Evolutionary conservation across 208 protist genomes (phyloP), one percentile per base, ranked within the genome.

Genomic region (Phytomonas francai): DNA sequence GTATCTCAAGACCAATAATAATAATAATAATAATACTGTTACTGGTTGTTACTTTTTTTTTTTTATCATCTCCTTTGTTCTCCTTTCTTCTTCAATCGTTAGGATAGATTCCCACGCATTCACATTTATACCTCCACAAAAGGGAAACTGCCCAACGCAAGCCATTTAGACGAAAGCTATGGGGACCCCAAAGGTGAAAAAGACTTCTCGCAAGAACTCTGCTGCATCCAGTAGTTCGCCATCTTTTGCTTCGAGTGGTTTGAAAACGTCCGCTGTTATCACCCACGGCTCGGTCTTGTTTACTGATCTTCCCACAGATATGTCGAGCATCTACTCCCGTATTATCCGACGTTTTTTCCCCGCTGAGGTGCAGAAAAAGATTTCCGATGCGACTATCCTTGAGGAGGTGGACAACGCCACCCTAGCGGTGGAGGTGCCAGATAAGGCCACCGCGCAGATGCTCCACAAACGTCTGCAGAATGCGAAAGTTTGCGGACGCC

Each of bases 401-500:
- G 83, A 88, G 67, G 84, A 94, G 71, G 70, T 80, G 4, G 85
- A 84, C 69, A 81, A 80, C 34, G 88, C 88, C 5, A 94, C 85
- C 29, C 64, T 94, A 11, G 83, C 76, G 9, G 79, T 91, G 36
- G 82, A 89, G 68, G 85, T 92, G 30, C 25, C 70, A 0, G 79
- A 68, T 59, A 86, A 89, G 62, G 73, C 70, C n/a, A 72, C 75
- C 16, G 88, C 88, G 3, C 65, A 82, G 54, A 72, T 63, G 14
- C 65, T 94, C 59, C 83, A 78, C 71, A 72, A 76, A 42, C 83
- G 83, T 16, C 77, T 94, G 63, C 84, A 94, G 60, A 91, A 91
- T 65, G 72, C 73, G 22, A 82, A 78, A 49, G 76, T 91, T 22
- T 89, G 67, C 42, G 88, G 88, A 28, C 73, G 85, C 4, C 83